These are phyloP conservation scores for Tylopilus balloui DNA, from an alignment of 768 basidiomycete species.

Conservation along the genomic window DNA sequence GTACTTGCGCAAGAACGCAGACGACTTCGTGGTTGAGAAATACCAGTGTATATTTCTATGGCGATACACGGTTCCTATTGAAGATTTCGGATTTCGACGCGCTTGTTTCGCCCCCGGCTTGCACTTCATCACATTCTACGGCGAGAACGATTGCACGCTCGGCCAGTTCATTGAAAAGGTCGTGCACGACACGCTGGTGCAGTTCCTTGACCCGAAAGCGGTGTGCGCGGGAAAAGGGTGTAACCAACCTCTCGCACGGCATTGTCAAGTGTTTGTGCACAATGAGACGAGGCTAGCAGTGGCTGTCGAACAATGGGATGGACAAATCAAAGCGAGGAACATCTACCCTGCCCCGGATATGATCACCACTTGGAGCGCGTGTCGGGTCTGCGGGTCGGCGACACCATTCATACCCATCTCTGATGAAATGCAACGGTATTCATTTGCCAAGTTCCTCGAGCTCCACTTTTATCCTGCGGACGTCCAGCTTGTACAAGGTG, in stretches of 20 bases:
- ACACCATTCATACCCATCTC: slow-evolving; percentile 88
- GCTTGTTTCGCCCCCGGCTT: slow-evolving; percentile 75
- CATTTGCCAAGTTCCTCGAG: slow-evolving; percentile 94
- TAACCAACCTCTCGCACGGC: slow-evolving; percentile 71
- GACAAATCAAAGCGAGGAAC: slow-evolving; percentile 59
- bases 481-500: slow-evolving; percentile 78
- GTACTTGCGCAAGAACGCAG: slow-evolving; percentile 82
- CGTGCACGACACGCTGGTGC: slow-evolving; percentile 60
- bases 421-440: slow-evolving; percentile 89
- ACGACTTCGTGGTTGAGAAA: slow-evolving; percentile 87
- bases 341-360: slow-evolving; percentile 62
- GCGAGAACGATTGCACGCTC: slow-evolving; percentile 87
- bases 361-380: slow-evolving; percentile 90
- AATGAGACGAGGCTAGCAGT: slow-evolving; percentile 79
- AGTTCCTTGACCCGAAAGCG: slow-evolving; percentile 69
- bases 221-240: slow-evolving; percentile 83
- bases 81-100: slow-evolving; percentile 61
- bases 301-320: slow-evolving; percentile 86
- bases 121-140: slow-evolving; percentile 81
- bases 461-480: slow-evolving; percentile 93
- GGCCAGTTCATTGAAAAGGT: slow-evolving; percentile 89
- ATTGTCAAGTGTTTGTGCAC: slow-evolving; percentile 90
- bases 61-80: slow-evolving; percentile 74
- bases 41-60: slow-evolving; percentile 85
- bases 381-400: slow-evolving; percentile 69